A percentile compares a stretch with the other conserved stretches of the same genome.
phyloP scores from a whole-genome alignment of 179 eudicot genomes.

The Heliamphora pulchella region DNA sequence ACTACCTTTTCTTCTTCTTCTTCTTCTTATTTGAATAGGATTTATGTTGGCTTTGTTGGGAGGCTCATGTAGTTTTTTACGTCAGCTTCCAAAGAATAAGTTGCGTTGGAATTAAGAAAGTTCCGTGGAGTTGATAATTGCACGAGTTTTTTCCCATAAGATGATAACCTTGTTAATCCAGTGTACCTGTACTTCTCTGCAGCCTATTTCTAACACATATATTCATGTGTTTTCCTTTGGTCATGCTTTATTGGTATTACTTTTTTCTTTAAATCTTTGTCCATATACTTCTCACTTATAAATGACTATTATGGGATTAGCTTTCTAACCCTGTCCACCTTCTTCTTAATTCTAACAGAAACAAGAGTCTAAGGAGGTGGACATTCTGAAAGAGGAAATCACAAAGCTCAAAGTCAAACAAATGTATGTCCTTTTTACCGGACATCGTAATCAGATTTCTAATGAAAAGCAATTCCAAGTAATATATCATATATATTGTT shows the following conservation, averaged over 20 bases:
- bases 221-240: not conserved
- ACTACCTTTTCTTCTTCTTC: too few relatives aligned
- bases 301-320: not conserved
- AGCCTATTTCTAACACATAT: not conserved
- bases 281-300: not conserved
- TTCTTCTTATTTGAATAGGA: too few relatives aligned
- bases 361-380: constrained; percentile 34
- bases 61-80: too few relatives aligned
- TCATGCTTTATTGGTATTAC: not conserved
- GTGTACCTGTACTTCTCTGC: not conserved
- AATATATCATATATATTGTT: not conserved
- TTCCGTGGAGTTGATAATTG: too few relatives aligned
- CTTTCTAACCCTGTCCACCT: not conserved
- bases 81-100: too few relatives aligned
- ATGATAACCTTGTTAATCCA: not conserved
- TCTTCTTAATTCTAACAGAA: constrained; percentile 18
- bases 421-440: constrained; percentile 20
- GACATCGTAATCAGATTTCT: not conserved
- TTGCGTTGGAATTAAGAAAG: too few relatives aligned
- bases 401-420: constrained; percentile 38
- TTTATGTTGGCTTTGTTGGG: too few relatives aligned
- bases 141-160: too few relatives aligned
- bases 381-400: constrained; percentile 44
- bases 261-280: not conserved
- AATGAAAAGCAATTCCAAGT: too few relatives aligned